A percentile compares a stretch with the other conserved stretches of the same genome.
These are phyloP conservation scores for Strobilomyces confusus DNA, from an alignment of 768 basidiomycete species.

Conservation along the genomic window DNA sequence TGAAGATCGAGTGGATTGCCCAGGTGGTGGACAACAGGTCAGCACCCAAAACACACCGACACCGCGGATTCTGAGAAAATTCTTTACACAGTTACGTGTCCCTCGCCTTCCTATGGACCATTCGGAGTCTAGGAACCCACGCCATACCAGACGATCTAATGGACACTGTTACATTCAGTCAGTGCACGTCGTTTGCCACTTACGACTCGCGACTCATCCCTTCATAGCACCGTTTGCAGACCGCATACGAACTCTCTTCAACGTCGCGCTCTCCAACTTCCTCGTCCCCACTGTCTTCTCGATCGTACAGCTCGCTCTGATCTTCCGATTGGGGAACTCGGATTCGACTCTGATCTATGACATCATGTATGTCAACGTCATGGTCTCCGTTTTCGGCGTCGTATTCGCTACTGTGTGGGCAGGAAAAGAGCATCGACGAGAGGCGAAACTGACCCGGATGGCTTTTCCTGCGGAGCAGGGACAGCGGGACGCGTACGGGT, in stretches of 20 bases:
- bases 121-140: too few relatives aligned
- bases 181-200: too few relatives aligned
- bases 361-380: slow-evolving; percentile 3
- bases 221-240: too few relatives aligned
- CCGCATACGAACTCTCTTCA: slow-evolving; percentile 16
- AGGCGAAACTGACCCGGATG: neutral
- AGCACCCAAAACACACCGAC: too few relatives aligned
- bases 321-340: slow-evolving; percentile 14
- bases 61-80: too few relatives aligned
- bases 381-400: slow-evolving; percentile 5
- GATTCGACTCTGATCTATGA: neutral
- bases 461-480: neutral
- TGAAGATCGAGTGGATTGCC: neutral
- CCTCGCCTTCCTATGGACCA: neutral
- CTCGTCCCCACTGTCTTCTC: slow-evolving; percentile 26
- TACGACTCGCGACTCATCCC: too few relatives aligned
- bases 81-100: neutral
- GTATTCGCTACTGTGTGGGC: slow-evolving; percentile 13
- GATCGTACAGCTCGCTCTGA: slow-evolving; percentile 20
- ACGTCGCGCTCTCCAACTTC: slow-evolving; percentile 28
- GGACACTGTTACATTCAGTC: too few relatives aligned
- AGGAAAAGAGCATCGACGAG: slow-evolving; percentile 3
- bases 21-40: neutral
- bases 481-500: neutral
- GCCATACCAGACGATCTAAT: too few relatives aligned